Evolutionary conservation across 2,329 filamentous ascomycete species (phyloP), one percentile per base, ranked within the genome.

Genomic region (Triangularia setosa): DNA sequence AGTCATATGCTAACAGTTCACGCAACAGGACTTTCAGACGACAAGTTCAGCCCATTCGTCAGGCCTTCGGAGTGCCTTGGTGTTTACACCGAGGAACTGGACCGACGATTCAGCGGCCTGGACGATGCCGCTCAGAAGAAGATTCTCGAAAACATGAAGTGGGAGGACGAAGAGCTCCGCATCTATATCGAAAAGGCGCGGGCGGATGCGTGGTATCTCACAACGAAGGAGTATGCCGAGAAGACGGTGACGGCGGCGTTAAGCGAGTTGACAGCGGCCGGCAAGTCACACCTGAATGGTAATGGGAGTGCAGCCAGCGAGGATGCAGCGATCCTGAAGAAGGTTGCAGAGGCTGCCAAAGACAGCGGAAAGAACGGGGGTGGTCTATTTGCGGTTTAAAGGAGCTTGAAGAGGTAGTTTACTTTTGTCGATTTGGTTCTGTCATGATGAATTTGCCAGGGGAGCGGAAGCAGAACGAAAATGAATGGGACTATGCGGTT

Each of bases 61-160:
- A 75, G 76, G 23, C 86, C 87, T 0, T 79, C 80, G 0, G 82
- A 87, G 52, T 80, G 81, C 0, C 74, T 87, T 2, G 87, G 86
- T 14, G 87, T 87, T 59, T 87, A 84, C 64, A 83, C 84, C 2
- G 82, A 89, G 27, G 80, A 83, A 35, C 80, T 90, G 1, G 86
- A 88, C 68, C 79, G 86, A 64, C 82, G 87, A 60, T 86, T 87
- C 77, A 76, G 79, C 72, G 76, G 80, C 53, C 82, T 88, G 71
- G 85, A 89, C 64, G 84, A 87, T 52, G 83, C 86, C 53, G 84
- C 90, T 70, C 84, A 87, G 64, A 81, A 86, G 64, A 88, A 87
- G 64, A 83, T 96, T 64, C 78, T 89, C 27, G 84, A 87, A 25
- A 91, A 92, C 64, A 90, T 95, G 79, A 81, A 85, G 64, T 82